Conservation (phyloP, 1,139 yeast species). For the Protomyces inundatus region DNA sequence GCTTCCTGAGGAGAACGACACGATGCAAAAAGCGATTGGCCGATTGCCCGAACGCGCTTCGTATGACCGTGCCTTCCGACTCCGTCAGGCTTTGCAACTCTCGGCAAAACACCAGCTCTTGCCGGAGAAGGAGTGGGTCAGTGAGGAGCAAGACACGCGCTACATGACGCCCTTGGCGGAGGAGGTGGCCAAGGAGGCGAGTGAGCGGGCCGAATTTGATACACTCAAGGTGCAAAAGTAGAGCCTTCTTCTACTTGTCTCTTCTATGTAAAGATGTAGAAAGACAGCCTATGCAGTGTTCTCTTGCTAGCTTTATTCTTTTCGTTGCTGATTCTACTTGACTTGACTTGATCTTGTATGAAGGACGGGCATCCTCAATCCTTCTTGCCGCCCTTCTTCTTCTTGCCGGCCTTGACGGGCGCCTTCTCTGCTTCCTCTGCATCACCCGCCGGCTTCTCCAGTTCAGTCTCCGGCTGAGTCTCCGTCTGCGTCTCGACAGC, state of each 20-base stretch:
- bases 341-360: too few relatives aligned
- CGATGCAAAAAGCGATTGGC: conserved; percentile 76
- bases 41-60: conserved; percentile 80
- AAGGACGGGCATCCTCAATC: not conserved
- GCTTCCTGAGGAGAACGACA: conserved; percentile 78
- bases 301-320: not conserved
- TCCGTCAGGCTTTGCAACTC: conserved; percentile 84
- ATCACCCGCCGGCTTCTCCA: not conserved
- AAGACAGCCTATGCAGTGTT: not conserved
- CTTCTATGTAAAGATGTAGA: not conserved
- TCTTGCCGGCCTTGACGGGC: not conserved
- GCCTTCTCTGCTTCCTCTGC: not conserved
- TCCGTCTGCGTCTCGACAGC: not conserved
- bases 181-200: conserved; percentile 25
- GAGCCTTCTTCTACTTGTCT: not conserved
- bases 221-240: conserved; percentile 19
- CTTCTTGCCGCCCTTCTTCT: not conserved
- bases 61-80: conserved; percentile 88
- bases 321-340: not conserved
- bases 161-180: conserved; percentile 60
- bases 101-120: conserved; percentile 78
- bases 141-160: conserved; percentile 77
- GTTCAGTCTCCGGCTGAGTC: too few relatives aligned
- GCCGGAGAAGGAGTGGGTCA: conserved; percentile 72
- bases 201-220: conserved; percentile 28